phyloP scores from a whole-genome alignment of 257 asterid genomes.

The Solanum sitiens region DNA sequence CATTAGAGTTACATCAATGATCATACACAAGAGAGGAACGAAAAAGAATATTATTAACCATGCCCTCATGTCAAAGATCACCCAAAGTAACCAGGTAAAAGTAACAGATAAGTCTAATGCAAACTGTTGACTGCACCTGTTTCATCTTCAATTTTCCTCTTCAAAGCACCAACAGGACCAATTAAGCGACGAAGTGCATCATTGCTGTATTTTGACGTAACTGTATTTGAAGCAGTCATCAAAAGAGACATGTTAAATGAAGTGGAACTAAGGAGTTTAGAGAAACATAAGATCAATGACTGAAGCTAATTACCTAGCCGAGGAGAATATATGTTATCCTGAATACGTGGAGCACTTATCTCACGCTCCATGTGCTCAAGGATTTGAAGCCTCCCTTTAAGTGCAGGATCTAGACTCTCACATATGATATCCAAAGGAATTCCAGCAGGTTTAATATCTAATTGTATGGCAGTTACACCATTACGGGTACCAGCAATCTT shows the following conservation, averaged over 20 bases:
- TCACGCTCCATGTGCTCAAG: slow-evolving; percentile 88
- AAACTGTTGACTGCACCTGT: slow-evolving; percentile 41
- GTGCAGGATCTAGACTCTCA: slow-evolving; percentile 71
- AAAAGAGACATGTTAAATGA: slow-evolving; percentile 1
- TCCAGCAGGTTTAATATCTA: slow-evolving; percentile 98
- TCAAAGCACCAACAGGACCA: slow-evolving; percentile 93
- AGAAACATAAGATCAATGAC: neutral
- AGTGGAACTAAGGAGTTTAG: neutral
- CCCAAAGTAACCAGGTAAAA: neutral
- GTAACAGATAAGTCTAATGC: neutral
- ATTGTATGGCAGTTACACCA: slow-evolving; percentile 90
- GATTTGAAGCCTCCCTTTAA: slow-evolving; percentile 67
- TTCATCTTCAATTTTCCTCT: slow-evolving; percentile 92
- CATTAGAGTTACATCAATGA: neutral
- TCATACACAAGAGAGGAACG: neutral
- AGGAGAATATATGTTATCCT: slow-evolving; percentile 67
- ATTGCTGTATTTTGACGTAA: slow-evolving; percentile 65
- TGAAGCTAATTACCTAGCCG: slow-evolving; percentile 38
- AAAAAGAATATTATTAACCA: neutral
- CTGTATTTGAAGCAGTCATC: slow-evolving; percentile 28
- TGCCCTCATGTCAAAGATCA: neutral
- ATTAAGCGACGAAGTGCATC: slow-evolving; percentile 81
- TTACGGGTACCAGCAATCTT: slow-evolving; percentile 92
- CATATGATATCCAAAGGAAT: slow-evolving; percentile 88
- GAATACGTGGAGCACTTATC: slow-evolving; percentile 67